Base-by-base conservation (phyloP, 1,284 basidiomycete genomes). In the Stereum hirsutum region DNA sequence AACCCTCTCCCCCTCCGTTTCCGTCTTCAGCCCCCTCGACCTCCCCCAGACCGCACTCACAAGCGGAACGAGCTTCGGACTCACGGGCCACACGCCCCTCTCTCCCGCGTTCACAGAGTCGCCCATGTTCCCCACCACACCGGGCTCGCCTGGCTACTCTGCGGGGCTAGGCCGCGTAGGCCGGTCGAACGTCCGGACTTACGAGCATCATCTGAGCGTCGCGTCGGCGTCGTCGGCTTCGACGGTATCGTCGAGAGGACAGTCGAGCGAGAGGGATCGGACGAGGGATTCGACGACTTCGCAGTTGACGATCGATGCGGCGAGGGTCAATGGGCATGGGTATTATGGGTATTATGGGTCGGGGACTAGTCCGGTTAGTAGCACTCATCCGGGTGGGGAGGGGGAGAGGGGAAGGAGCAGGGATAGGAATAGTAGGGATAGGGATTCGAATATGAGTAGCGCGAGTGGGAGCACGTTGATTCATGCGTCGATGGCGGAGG, bases 401-500 rank as follows among this genome's bases (percentile, higher is more conserved):
- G n/a, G n/a, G n/a, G n/a, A n/a, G n/a, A n/a, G n/a, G n/a, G n/a
- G n/a, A n/a, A n/a, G n/a, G n/a, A n/a, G n/a, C n/a, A n/a, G n/a
- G n/a, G n/a, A n/a, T n/a, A n/a, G n/a, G n/a, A n/a, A n/a, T n/a
- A n/a, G 15, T 10, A 34, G 15, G 33, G 33, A 27, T 28, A 44
- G 52, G 10, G 52, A 52, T 27, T 52, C 51, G 12, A 46, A 44
- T 14, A 37, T 46, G 36, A 48, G 49, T 2, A 46, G 33, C 15
- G 46, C 49, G 28, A 48, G 49, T 4, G 14, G 19, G 5, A 50
- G 44, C 41, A 50, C 52, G 5, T 14, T 53, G 26, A 49, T 45
- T 14, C 51, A 52, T 11, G 70, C 66, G 8, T 73, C 70, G 6
- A 65, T 77, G 43, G 56, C 65, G 10, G 15, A 34, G 10, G 33